Base-by-base conservation (phyloP, 371 early-diverging fungal genomes). In the Rhizopus arrhizus region DNA sequence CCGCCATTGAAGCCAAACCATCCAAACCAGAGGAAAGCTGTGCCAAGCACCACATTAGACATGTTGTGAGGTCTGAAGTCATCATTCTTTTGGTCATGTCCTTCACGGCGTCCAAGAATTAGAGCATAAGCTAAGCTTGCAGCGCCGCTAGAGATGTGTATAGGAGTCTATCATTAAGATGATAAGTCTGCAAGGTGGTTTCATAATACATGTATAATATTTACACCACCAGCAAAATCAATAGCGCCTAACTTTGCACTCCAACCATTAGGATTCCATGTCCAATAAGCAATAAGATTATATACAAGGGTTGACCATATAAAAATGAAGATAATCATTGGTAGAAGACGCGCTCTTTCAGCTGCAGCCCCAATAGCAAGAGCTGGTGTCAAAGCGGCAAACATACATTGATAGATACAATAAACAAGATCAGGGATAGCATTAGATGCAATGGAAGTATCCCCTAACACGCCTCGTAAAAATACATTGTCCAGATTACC, bases 301-400 rank as follows among this genome's bases (percentile, higher is more conserved):
- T 97, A 97, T 6, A 95, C 93, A 43, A 95, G 49, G 1, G 96
- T 95, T 0, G 92, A 82, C 96, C 96, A 97, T 49, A 95, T 78
- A 67, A 97, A 93, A 61, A 95, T 85, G 65, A 95, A 97, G 53
- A 95, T 74, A 48, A 92, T 83, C 53, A 90, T 74, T 0, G 97
- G 97, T 28, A 96, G 57, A 36, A 96, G 77, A 42, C 95, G 89
- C 51, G 89, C 84, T 56, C 96, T 89, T 68, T 95, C 95, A 32
- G 95, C 95, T 47, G 61, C 61, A 10, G 94, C 87, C 33, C 97
- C 96, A 48, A 95, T 84, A n/a, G 94, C 91, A 36, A 97, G 76
- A 11, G 95, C 96, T 10, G 94, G 91, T 5, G 95, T 95, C 52
- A 96, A 77, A 4, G 91, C 86, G 0, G 91, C 90, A 72, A 93